Conservation (phyloP, 129 eudicot genomes). For the Chrysanthemum seticuspe region DNA sequence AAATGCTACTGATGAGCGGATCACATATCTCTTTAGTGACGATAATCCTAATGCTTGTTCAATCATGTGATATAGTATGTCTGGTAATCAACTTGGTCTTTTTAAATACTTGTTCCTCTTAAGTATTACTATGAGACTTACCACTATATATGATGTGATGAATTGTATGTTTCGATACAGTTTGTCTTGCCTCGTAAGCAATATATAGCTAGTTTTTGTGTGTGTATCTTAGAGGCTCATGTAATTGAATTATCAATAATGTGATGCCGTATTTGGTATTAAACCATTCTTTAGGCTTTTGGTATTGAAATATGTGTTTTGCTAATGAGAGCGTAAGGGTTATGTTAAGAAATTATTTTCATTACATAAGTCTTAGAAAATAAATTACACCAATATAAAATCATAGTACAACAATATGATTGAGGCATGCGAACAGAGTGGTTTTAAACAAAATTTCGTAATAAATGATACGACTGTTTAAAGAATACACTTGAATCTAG, state of each 20-base stretch:
- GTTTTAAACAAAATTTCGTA: too few species aligned
- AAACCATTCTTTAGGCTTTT: neutral
- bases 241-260: conserved; percentile 21
- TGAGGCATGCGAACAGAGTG: too few species aligned
- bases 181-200: conserved; percentile 26
- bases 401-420: too few species aligned
- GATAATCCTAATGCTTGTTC: conserved; percentile 92
- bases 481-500: too few species aligned
- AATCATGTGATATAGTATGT: conserved; percentile 55
- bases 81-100: conserved; percentile 14
- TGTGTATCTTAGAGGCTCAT: conserved; percentile 26
- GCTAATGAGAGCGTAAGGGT: too few species aligned
- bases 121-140: conserved; percentile 4
- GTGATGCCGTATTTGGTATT: conserved; percentile 11
- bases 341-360: too few species aligned
- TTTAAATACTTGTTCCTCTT: conserved; percentile 16
- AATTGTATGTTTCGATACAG: conserved; percentile 24
- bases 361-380: too few species aligned
- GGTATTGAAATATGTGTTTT: too few species aligned
- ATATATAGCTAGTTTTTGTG: conserved; percentile 25
- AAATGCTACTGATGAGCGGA: conserved; percentile 53
- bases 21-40: conserved; percentile 69
- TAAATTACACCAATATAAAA: too few species aligned
- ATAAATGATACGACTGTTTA: too few species aligned
- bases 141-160: conserved; percentile 23